Percentiles rank a stretch among this genome's conserved stretches.
Evolutionary conservation across 805 yeast genomes (phyloP).

Genomic region (Jamesozyma spencerorum): DNA sequence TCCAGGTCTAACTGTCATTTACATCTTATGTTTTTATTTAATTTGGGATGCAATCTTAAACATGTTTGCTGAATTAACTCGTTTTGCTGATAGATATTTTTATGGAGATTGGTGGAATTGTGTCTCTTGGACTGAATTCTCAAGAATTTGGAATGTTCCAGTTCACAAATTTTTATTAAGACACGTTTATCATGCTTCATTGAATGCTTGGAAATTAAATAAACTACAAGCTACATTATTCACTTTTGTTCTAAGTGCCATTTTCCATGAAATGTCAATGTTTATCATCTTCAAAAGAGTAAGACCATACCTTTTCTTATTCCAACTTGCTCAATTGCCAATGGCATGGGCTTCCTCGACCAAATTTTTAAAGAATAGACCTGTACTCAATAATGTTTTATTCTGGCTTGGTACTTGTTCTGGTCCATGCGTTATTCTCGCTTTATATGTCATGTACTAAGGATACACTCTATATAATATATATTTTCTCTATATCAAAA

Average conservation of each 20-base stretch:
- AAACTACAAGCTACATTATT: slow-evolving; percentile 62
- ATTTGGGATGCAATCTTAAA: slow-evolving; percentile 95
- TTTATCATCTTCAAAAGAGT: slow-evolving; percentile 69
- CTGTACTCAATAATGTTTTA: slow-evolving; percentile 63
- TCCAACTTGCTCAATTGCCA: slow-evolving; percentile 88
- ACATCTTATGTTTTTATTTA: slow-evolving; percentile 70
- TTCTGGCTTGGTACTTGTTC: slow-evolving; percentile 89
- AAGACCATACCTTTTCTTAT: slow-evolving; percentile 66
- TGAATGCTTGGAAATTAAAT: slow-evolving; percentile 60
- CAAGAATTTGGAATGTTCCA: slow-evolving; percentile 90
- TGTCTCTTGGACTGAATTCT: slow-evolving; percentile 84
- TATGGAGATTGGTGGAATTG: slow-evolving; percentile 99
- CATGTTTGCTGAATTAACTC: slow-evolving; percentile 78
- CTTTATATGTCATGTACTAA: slow-evolving; percentile 70
- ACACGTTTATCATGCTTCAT: slow-evolving; percentile 89
- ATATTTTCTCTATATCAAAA: too few species aligned
- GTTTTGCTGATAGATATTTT: slow-evolving; percentile 84
- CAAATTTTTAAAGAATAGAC: slow-evolving; percentile 44
- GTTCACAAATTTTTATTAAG: slow-evolving; percentile 83
- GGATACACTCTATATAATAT: too few species aligned
- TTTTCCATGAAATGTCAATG: slow-evolving; percentile 91
- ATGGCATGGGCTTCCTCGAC: slow-evolving; percentile 56
- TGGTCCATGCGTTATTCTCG: slow-evolving; percentile 84
- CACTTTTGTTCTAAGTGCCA: slow-evolving; percentile 70
- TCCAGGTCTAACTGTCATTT: slow-evolving; percentile 70